These are phyloP conservation scores for Alternaria atra DNA, from an alignment of 2,329 filamentous ascomycete genomes.

Conservation along the genomic window DNA sequence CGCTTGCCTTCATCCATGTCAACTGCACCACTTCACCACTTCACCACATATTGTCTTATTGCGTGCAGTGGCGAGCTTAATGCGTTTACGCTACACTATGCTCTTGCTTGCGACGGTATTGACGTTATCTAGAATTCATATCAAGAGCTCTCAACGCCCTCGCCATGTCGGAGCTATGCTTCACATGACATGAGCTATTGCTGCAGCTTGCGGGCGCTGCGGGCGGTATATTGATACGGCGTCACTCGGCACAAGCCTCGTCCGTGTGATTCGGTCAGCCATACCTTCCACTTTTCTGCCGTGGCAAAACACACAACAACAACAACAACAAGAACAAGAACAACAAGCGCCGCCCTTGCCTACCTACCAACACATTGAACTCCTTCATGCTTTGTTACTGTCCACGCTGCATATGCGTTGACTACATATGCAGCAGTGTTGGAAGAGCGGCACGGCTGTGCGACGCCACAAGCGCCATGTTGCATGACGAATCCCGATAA, in stretches of 20 bases:
- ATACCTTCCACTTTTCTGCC: conserved; percentile 7
- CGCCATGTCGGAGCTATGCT: background rate
- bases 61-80: background rate
- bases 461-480: background rate
- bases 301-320: conserved; percentile 11
- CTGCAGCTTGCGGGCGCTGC: conserved; percentile 9
- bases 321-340: background rate
- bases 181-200: conserved; percentile 11
- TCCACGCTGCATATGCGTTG: background rate
- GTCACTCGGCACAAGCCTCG: conserved; percentile 16
- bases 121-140: background rate
- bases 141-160: background rate
- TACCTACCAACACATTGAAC: background rate
- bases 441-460: background rate
- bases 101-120: background rate
- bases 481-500: background rate
- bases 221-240: conserved; percentile 15
- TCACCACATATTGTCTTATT: background rate
- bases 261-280: conserved; percentile 15
- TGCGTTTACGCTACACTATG: background rate
- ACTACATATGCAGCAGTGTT: background rate
- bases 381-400: background rate
- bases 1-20: conserved; percentile 14
- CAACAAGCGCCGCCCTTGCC: conserved; percentile 9
- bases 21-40: conserved; percentile 8